These are phyloP conservation scores for Xerocomus brunneocitrinus DNA, from an alignment of 768 basidiomycete genomes.

Conservation along the genomic window DNA sequence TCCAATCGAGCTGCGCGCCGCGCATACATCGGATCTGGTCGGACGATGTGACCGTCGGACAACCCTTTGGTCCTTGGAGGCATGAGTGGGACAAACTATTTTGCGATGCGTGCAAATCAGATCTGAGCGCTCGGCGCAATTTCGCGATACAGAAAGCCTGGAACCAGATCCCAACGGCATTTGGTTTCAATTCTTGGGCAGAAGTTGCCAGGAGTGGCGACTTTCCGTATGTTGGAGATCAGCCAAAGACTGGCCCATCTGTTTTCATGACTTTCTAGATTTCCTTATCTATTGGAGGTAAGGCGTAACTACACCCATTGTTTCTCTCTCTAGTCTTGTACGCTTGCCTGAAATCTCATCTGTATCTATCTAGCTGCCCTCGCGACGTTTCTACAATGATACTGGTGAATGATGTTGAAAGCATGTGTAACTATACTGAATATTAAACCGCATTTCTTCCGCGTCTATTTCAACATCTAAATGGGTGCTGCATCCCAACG, in stretches of 20 bases:
- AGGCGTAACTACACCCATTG: no score
- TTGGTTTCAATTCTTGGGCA: conserved; percentile 8
- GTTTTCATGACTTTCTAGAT: no score
- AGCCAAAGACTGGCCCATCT: neutral
- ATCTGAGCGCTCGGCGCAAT: neutral
- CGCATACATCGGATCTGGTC: neutral
- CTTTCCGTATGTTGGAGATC: neutral
- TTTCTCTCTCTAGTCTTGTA: no score
- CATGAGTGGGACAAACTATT: neutral
- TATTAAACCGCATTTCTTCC: no score
- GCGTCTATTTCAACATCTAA: no score
- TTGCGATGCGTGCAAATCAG: neutral
- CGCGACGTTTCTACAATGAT: no score
- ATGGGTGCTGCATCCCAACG: no score
- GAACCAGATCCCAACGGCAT: neutral
- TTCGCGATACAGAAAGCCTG: neutral
- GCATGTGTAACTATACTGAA: no score
- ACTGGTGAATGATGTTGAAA: no score
- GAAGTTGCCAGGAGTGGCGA: neutral
- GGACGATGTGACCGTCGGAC: neutral
- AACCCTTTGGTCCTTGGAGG: neutral
- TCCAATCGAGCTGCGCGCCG: fast-evolving
- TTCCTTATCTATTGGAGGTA: no score
- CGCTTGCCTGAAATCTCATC: no score
- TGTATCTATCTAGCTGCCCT: no score